Percentiles rank a stretch among this genome's conserved stretches.
Conservation (phyloP, 2,329 filamentous ascomycete genomes). For the Ophiostoma quercus region DNA sequence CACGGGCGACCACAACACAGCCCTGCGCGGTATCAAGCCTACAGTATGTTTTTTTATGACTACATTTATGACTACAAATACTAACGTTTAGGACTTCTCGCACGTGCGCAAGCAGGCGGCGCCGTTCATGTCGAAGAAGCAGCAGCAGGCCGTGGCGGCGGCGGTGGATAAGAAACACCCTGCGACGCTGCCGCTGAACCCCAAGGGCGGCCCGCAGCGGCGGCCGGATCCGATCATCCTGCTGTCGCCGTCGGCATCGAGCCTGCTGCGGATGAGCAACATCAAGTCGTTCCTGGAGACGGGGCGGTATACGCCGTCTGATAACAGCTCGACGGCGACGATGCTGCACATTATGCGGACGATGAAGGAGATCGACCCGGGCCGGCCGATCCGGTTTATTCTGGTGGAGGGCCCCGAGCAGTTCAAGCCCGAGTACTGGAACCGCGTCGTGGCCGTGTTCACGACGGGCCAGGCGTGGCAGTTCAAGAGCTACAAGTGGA, state of each 20-base stretch:
- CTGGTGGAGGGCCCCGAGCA: conserved; percentile 88
- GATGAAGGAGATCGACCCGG: conserved; percentile 64
- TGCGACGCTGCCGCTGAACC: conserved; percentile 49
- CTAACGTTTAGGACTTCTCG: conserved; percentile 72
- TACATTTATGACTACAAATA: background rate
- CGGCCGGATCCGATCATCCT: conserved; percentile 85
- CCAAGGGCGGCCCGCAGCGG: conserved; percentile 42
- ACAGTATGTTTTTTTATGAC: conserved; percentile 56
- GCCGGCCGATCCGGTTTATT: conserved; percentile 81
- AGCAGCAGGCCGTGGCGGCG: conserved; percentile 33
- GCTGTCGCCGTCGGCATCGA: conserved; percentile 90
- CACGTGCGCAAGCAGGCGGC: conserved; percentile 82
- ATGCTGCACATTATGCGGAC: conserved; percentile 81
- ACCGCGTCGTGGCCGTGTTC: conserved; percentile 89
- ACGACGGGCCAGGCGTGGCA: conserved; percentile 98
- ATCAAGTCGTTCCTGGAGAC: conserved; percentile 89
- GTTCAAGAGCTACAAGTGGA: conserved; percentile 98
- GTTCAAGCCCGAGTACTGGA: conserved; percentile 98
- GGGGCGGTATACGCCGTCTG: conserved; percentile 73
- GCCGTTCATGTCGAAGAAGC: conserved; percentile 64
- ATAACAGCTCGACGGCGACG: conserved; percentile 63
- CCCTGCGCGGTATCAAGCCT: conserved; percentile 79
- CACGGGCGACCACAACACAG: conserved; percentile 88
- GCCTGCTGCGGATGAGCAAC: conserved; percentile 89
- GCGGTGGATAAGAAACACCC: conserved; percentile 41